These are phyloP conservation scores for Lipomyces yarrowii DNA, from an alignment of 1,139 yeast genomes.

Conservation along the genomic window DNA sequence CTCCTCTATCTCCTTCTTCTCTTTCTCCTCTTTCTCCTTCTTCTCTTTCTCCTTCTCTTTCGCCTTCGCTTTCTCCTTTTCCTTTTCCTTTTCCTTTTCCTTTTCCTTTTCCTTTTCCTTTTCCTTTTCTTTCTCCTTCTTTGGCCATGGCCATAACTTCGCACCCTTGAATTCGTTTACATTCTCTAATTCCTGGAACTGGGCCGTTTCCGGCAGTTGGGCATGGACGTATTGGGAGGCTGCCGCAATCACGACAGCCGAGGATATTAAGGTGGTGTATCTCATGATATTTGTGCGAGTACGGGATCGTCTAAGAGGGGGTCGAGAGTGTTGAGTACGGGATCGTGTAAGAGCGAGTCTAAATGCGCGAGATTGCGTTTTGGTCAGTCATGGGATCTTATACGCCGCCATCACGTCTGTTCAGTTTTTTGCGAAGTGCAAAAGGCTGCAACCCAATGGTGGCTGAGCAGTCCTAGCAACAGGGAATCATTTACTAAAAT, in stretches of 20 bases:
- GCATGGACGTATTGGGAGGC: constrained; percentile 3
- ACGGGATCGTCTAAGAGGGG: neutral
- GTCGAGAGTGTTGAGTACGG: neutral
- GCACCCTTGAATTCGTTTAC: neutral
- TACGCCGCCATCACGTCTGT: neutral
- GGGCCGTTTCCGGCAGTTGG: neutral
- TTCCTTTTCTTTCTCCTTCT: neutral
- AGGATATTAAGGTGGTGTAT: neutral
- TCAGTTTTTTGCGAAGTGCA: neutral
- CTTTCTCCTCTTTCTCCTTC: neutral
- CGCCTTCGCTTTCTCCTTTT: neutral
- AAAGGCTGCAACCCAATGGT: neutral
- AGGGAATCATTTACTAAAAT: neutral
- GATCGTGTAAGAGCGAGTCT: neutral
- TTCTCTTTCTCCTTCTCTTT: neutral
- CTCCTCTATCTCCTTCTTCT: neutral
- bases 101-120: neutral
- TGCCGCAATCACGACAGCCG: constrained; percentile 1
- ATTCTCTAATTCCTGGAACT: neutral
- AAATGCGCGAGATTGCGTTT: neutral
- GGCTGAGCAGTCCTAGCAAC: neutral
- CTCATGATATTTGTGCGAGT: neutral
- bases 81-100: neutral
- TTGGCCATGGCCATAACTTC: neutral
- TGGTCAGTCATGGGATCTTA: neutral